Percentiles rank a stretch among this genome's conserved stretches.
These are phyloP conservation scores for Calonectria crousiana DNA, from an alignment of 2,329 filamentous ascomycete genomes.

Conservation along the genomic window DNA sequence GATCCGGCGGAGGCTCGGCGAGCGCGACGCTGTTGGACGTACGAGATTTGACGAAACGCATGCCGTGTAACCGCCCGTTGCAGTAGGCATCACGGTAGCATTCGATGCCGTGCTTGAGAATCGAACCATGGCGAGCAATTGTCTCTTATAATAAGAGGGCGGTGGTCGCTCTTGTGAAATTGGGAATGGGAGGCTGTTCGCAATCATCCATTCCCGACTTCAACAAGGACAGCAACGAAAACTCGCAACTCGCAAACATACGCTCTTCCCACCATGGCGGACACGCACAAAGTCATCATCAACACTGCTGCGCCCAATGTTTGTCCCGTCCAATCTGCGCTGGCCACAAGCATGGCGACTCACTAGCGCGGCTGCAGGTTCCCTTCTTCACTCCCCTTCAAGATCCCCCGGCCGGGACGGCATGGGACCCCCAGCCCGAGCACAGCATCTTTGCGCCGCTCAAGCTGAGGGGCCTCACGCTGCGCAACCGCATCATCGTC, in stretches of 20 bases:
- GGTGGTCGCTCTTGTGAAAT: background rate
- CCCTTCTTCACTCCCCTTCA: conserved; percentile 43
- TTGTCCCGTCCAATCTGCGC: background rate
- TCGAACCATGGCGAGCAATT: background rate
- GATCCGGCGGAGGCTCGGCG: conserved; percentile 17
- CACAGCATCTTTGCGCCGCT: conserved; percentile 57
- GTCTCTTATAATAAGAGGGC: background rate
- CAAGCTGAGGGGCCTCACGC: conserved; percentile 55
- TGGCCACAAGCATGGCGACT: background rate
- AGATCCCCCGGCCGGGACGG: conserved; percentile 40
- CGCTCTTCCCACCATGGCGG: conserved; percentile 16
- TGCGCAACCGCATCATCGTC: conserved; percentile 61
- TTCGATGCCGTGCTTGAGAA: background rate
- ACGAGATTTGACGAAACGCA: background rate
- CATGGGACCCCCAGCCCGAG: conserved; percentile 40
- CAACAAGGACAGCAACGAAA: background rate
- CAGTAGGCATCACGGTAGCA: background rate
- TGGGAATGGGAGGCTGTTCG: background rate
- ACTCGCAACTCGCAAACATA: too few species aligned
- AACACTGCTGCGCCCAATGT: conserved; percentile 37
- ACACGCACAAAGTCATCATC: conserved; percentile 30
- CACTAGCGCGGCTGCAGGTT: conserved; percentile 21
- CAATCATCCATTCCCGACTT: background rate
- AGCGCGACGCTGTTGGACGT: conserved; percentile 17
- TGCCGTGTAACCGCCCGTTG: conserved; percentile 15